Evolutionary conservation across 306 rosid species (phyloP), one percentile per base, ranked within the genome.

Genomic region (Calophaca sinica): DNA sequence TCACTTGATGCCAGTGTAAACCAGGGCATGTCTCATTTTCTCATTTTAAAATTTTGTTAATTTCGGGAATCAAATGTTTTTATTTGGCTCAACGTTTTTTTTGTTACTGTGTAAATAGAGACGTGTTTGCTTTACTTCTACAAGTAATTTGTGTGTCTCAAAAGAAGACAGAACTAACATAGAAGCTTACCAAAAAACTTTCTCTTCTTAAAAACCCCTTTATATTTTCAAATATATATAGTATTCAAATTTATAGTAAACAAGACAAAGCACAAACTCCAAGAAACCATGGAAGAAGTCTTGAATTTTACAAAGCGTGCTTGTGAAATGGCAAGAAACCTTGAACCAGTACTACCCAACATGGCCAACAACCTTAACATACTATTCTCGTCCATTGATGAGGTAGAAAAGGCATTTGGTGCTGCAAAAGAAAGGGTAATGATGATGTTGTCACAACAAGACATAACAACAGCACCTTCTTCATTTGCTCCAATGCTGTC

Each of bases 271-370:
- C 68, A 11, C 13, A 46, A 46, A 28, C 9, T 45, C 15, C 20
- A 54, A 55, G 42, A 75, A 70, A 78, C 80, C 75, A 49, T 87
- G 94, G 91, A 89, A 36, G 88, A 81, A 6, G 15, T 28, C 28
- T 3, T 66, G 60, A 41, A 63, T 29, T 79, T 77, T 0, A 59
- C 89, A 12, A 84, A 57, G 14, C 82, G 45, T 0, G 93, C 86
- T 14, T 89, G 90, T 67, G 83, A 78, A 36, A 73, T 85, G 38
- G 87, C 89, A 0, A 58, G 70, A 80, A 79, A 84, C 3, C 74
- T 90, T 1, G 86, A 86, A 76, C 51, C 74, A 53, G 77, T 74
- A 73, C 29, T 89, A 42, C 59, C 79, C 12, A 85, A 61, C 79
- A 64, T 70, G 65, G 10, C 77, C 9, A 80, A 67, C 48, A 80